Evolutionary conservation across 2,329 filamentous ascomycete species (phyloP), one percentile per base, ranked within the genome.

Genomic region (Graphilbum fragrans): DNA sequence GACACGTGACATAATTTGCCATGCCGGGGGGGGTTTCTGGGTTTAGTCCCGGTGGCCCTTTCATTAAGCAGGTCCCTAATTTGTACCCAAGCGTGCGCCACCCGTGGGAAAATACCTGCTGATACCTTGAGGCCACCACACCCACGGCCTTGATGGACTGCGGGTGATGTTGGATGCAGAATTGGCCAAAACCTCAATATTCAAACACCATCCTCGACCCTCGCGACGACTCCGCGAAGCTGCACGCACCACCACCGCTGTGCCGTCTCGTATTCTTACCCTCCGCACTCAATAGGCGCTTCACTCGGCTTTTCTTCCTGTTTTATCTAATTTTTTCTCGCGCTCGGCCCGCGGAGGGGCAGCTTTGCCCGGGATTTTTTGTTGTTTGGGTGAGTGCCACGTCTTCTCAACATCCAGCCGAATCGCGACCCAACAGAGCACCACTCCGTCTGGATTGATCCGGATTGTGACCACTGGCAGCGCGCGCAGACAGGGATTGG

Each of bases 81-180:
- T 37, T 37, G 50, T 52, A 52, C 46, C 42, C 35, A 23, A 40
- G 41, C 47, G 44, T 39, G 44, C 41, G 35, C 42, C 41, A 43
- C 33, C 31, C 34, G 29, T 9, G 17, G 19, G 39, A 43, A 44
- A 45, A 46, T 51, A 52, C 50, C 37, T 44, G 18, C 34, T 38
- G 45, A 37, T 40, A 52, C 50, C 41, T 49, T 40, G 44, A 45
- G 41, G 37, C 45, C 19, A 43, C 44, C 41, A 37, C 37, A 44
- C 36, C 45, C 41, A n/a, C n/a, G n/a, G 46, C 45, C 45, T 31
- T 37, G 39, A 29, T 21, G 43, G 33, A 36, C 39, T 31, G 39
- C 44, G 42, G 43, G 40, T 42, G 42, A 41, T 39, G 41, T 41
- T 22, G 36, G 32, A 43, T 38, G 41, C 36, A 47, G 42, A 44